A percentile compares a stretch with the other conserved stretches of the same genome.
phyloP scores from a whole-genome alignment of 441 rosid genomes.

The Metrosideros polymorpha region DNA sequence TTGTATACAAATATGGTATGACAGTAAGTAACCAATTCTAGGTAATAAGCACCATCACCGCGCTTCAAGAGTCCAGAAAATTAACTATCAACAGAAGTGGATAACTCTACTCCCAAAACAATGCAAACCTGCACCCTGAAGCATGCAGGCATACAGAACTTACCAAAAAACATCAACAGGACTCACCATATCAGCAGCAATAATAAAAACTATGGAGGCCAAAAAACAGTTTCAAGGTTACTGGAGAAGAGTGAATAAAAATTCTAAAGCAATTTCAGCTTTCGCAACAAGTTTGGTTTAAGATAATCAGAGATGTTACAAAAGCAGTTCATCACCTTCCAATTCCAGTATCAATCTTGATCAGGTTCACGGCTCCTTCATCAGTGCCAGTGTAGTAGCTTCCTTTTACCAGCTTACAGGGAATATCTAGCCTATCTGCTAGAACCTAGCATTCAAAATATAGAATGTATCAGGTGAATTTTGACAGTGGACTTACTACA shows the following conservation, averaged over 20 bases:
- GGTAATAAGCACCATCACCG: not conserved
- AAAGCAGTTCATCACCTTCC: slow-evolving; percentile 47
- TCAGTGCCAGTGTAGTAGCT: slow-evolving; percentile 98
- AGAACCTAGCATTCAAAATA: slow-evolving; percentile 53
- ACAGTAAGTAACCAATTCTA: not conserved
- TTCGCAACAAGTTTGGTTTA: not conserved
- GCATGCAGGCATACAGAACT: not conserved
- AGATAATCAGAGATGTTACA: not conserved
- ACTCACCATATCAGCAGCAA: not conserved
- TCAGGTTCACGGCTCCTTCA: slow-evolving; percentile 93
- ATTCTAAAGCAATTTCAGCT: not conserved
- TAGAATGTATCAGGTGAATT: slow-evolving; percentile 2
- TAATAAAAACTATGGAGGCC: not conserved
- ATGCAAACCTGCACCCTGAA: not conserved
- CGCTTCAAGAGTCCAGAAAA: not conserved
- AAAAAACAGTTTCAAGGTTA: not conserved
- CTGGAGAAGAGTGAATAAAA: not conserved
- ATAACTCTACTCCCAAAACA: not conserved
- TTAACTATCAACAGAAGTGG: not conserved
- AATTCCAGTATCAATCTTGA: slow-evolving; percentile 37
- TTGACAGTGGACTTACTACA: not conserved
- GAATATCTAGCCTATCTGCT: slow-evolving; percentile 84
- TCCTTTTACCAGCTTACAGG: slow-evolving; percentile 94
- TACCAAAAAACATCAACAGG: not conserved
- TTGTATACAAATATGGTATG: not conserved